Evolutionary conservation across 441 rosid species (phyloP), one percentile per base, ranked within the genome.

Genomic region (Adansonia gregorii): DNA sequence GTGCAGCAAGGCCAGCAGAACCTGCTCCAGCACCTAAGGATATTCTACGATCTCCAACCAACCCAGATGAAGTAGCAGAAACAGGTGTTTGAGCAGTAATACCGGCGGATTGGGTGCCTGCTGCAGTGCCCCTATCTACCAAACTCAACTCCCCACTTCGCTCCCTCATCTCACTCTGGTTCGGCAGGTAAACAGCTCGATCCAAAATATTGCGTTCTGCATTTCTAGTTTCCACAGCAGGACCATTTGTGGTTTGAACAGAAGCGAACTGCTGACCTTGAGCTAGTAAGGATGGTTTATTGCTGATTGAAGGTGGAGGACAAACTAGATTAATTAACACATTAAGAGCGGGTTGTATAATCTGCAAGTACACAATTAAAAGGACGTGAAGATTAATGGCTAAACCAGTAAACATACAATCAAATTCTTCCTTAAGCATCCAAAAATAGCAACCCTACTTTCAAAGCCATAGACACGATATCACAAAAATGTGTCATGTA

Each of bases 301-400:
- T 93, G 87, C 97, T 97, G 80, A 97, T 88, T 78, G 99, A 94
- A 85, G 98, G 99, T 7, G 99, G 99, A 51, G 97, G 97, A 77
- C 99, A 94, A 78, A 97, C 99, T 81, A 97, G 95, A 84, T 92
- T 94, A 85, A 94, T 89, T 76, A 97, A 85, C 81, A 94, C 97
- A 86, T 88, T 93, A 73, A 97, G 84, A 58, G 99, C 98, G 73
- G 97, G 95, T 87, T 94, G 98, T 88, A 94, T 90, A 68, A 93
- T 93, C 99, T 97, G 89, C 86, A 87, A 84, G 72, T 56, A 68
- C 61, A 59, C 59, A 39, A 52, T 24, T 59, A 75, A 76, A 8
- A 46, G 52, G 19, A 73, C 17, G 61, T 41, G 51, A 58, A 3
- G 48, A 45, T 49, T 67, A 76, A 49, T 3, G 15, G 65, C 61